Evolutionary conservation across 345 rosid species (phyloP).

Genomic region (Acer saccharum): DNA sequence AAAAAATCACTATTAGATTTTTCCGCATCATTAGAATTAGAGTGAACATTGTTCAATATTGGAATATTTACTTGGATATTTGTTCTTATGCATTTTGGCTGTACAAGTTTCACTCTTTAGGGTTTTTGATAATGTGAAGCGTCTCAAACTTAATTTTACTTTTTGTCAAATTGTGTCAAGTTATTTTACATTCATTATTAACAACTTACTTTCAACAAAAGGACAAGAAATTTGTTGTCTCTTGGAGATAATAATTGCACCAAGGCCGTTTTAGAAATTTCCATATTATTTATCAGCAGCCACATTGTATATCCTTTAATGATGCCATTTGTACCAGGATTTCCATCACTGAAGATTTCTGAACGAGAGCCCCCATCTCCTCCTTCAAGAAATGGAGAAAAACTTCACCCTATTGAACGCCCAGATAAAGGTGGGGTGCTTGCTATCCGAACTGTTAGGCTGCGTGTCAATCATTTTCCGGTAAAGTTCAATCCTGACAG

Average conservation of each 20-base stretch:
- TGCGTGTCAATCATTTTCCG: conserved; percentile 66
- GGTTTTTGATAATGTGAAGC: no score
- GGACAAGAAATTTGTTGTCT: neutral
- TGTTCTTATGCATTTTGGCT: neutral
- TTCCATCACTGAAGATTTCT: conserved; percentile 22
- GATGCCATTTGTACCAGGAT: conserved; percentile 16
- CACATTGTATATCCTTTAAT: conserved; percentile 1
- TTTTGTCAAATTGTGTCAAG: neutral
- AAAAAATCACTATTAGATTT: neutral
- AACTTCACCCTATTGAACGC: conserved; percentile 42
- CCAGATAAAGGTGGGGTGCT: conserved; percentile 69
- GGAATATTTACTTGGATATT: neutral
- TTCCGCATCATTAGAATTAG: neutral
- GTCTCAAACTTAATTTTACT: neutral
- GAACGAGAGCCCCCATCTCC: conserved; percentile 22
- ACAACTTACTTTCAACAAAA: no score
- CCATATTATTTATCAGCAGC: neutral
- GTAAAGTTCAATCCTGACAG: conserved; percentile 52
- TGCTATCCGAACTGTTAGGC: conserved; percentile 38
- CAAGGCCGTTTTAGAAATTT: neutral
- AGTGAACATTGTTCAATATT: neutral
- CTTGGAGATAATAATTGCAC: neutral
- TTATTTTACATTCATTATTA: neutral
- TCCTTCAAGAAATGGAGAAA: neutral
- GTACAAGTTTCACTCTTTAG: neutral